Percentiles rank a stretch among this genome's conserved stretches.
These are phyloP conservation scores for Immersiporthe knoxdaviesiana DNA, from an alignment of 2,329 filamentous ascomycete genomes.

Conservation along the genomic window DNA sequence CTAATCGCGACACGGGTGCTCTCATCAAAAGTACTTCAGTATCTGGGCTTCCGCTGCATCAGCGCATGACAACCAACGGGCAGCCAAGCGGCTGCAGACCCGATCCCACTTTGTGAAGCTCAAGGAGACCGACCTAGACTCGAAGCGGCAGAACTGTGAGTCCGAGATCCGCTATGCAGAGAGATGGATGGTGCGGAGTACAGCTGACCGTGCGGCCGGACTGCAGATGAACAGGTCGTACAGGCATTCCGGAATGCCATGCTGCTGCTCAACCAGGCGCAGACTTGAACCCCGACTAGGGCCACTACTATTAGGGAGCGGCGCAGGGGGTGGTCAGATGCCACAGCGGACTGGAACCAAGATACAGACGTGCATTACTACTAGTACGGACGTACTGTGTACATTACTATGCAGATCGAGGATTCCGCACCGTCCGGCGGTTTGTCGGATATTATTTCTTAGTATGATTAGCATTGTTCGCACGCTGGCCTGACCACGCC, in stretches of 20 bases:
- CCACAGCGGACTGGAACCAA: no score
- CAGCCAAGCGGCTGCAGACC: conserved; percentile 79
- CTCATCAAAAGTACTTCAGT: conserved; percentile 82
- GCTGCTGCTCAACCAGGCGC: conserved; percentile 50
- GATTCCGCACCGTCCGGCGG: neutral
- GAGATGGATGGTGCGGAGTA: neutral
- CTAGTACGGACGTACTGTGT: neutral
- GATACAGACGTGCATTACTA: neutral
- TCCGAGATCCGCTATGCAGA: conserved; percentile 25
- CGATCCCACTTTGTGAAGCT: conserved; percentile 76
- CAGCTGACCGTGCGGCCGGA: conserved; percentile 34
- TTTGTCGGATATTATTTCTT: neutral
- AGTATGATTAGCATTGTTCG: conserved; percentile 3
- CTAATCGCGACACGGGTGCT: neutral
- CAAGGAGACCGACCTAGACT: conserved; percentile 70
- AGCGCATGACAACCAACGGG: conserved; percentile 74
- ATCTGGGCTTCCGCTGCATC: conserved; percentile 77
- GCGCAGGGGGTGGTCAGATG: neutral
- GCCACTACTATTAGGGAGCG: neutral
- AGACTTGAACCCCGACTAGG: neutral
- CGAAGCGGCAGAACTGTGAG: conserved; percentile 82
- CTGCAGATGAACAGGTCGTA: conserved; percentile 58
- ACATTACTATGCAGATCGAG: neutral
- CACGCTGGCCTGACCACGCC: neutral
- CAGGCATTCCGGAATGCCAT: conserved; percentile 66